Base-by-base conservation (phyloP, 2,329 filamentous ascomycete species). In the Venturia asperata region DNA sequence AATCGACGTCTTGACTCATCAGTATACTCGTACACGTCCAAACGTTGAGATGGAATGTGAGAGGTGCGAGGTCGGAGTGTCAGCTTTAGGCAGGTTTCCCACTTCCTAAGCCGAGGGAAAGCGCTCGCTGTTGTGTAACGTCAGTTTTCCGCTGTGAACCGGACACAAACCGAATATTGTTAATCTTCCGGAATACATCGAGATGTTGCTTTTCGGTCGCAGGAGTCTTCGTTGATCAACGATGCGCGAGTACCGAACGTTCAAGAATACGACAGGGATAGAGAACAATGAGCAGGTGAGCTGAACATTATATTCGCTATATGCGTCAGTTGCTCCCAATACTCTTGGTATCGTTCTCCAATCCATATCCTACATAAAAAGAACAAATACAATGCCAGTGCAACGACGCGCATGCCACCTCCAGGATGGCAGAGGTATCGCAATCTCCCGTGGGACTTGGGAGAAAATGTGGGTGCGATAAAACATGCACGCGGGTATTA, bases 321-420 rank as follows among this genome's bases (percentile, higher is more conserved):
- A 4, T 52, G 24, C 10, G 11, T 4, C 3, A 52, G 5, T 52
- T 9, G 47, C 21, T 15, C 11, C 47, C 15, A 7, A 10, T 49
- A 10, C 10, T 49, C 9, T n/a, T n/a, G 17, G n/a, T 5, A 24
- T 49, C 45, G n/a, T 49, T 49, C 45, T 6, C 21, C 11, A 4
- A 19, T 34, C 49, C 27, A 34, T 34, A 37, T 17, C 49, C 13
- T 34, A 56, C 49, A 56, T 2, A 13, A 56, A 21, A 24, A 13
- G 30, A 37, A 37, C 15, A 58, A n/a, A 37, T n/a, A n/a, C 4
- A 37, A 37, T 58, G 27, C 52, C 30, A 37, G 5, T 2, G 17
- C 52, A 58, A n/a, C 30, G 37, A 58, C n/a, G 27, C 37, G 27
- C 52, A 58, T 58, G 15, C 60, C 60, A 61, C 60, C 60, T 42